Conservation (phyloP, 768 basidiomycete genomes). For the Thelephora aurantiotincta region DNA sequence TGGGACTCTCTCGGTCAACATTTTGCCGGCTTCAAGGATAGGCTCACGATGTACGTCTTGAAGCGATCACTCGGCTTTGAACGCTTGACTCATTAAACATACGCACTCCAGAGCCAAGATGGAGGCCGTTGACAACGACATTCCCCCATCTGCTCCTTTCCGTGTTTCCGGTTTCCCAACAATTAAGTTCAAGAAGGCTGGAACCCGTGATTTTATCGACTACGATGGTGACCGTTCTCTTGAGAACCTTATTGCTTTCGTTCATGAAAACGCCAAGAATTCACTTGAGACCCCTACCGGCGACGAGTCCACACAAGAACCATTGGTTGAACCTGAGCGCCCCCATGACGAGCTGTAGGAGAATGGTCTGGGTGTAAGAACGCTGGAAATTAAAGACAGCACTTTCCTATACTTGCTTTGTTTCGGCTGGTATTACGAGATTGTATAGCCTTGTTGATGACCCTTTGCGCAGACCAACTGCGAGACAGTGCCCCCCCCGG, state of each 20-base stretch:
- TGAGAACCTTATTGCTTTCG: conserved; percentile 73
- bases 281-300: conserved; percentile 28
- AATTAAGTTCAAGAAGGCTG: conserved; percentile 91
- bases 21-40: conserved; percentile 62
- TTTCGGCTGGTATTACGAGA: too few relatives aligned
- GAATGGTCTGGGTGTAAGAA: too few relatives aligned
- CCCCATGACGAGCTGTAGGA: conserved; percentile 16
- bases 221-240: conserved; percentile 87
- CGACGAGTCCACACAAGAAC: conserved; percentile 11
- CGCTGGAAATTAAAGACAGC: too few relatives aligned
- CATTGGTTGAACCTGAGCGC: conserved; percentile 9
- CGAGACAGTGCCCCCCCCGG: too few relatives aligned
- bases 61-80: not conserved
- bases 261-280: conserved; percentile 74
- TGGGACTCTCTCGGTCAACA: conserved; percentile 89
- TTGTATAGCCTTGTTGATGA: too few relatives aligned
- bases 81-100: not conserved
- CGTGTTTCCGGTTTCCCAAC: conserved; percentile 85
- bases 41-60: conserved; percentile 54
- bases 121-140: conserved; percentile 93
- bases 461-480: too few relatives aligned
- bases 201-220: conserved; percentile 73
- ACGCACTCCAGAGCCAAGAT: conserved; percentile 65
- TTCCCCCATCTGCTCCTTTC: conserved; percentile 83
- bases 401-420: too few relatives aligned